Evolutionary conservation across 345 rosid species (phyloP).

Genomic region (Adansonia digitata): DNA sequence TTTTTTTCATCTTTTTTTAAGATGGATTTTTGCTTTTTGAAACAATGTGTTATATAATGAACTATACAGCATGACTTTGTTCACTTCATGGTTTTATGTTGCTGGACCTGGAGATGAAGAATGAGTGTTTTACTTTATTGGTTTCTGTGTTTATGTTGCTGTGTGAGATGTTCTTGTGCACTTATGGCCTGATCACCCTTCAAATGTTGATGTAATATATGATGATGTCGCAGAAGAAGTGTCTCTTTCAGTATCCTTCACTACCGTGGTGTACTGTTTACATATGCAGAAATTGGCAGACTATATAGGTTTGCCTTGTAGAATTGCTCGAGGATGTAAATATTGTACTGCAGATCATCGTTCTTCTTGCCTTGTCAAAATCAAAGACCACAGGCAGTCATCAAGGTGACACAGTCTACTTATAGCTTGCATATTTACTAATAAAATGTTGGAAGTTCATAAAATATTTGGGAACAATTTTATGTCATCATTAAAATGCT

Average conservation of each 20-base stretch:
- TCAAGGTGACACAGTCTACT: conserved; percentile 41
- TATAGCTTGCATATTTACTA: not conserved
- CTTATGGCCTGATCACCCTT: conserved; percentile 11
- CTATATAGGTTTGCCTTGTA: conserved; percentile 87
- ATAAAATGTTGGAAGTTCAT: not conserved
- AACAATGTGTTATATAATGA: not conserved
- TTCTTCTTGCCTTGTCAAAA: conserved; percentile 91
- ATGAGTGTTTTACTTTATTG: not conserved
- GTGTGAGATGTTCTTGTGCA: not conserved
- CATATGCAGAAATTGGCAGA: conserved; percentile 89
- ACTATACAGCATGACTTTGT: not conserved
- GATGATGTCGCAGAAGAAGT: not conserved
- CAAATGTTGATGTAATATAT: not conserved
- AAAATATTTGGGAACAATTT: not conserved
- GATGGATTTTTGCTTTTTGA: not conserved
- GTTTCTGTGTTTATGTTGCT: not conserved
- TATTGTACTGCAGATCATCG: conserved; percentile 76
- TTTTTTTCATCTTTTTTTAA: not conserved
- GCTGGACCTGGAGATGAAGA: not conserved
- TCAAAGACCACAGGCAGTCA: conserved; percentile 60
- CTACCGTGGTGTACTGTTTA: conserved; percentile 12
- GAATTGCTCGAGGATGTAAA: conserved; percentile 94
- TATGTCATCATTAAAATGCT: not conserved
- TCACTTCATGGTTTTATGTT: not conserved
- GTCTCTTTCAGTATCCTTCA: not conserved